phyloP scores from a whole-genome alignment of 2,329 filamentous ascomycete species.

The Stemphylium lycopersici region DNA sequence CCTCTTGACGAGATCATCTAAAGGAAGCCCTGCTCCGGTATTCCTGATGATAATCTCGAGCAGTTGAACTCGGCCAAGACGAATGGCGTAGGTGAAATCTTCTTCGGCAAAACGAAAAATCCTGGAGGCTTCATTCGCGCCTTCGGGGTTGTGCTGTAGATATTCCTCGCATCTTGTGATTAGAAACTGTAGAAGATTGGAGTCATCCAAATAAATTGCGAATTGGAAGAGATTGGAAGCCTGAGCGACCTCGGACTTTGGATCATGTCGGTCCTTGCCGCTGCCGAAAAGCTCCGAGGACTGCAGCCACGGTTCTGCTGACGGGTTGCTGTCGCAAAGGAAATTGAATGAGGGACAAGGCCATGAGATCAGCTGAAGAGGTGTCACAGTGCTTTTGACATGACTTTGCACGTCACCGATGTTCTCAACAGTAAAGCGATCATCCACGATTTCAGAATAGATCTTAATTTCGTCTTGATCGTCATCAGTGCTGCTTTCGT shows the following conservation, averaged over 20 bases:
- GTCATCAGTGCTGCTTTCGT: conserved; percentile 38
- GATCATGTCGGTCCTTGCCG: not conserved
- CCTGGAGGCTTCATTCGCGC: conserved; percentile 2
- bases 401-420: conserved; percentile 72
- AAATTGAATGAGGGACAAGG: conserved; percentile 16
- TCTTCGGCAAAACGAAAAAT: conserved; percentile 23
- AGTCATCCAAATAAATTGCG: conserved; percentile 36
- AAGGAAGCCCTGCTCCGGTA: conserved; percentile 71
- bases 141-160: conserved; percentile 11
- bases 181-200: conserved; percentile 23
- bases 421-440: conserved; percentile 76
- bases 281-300: not conserved
- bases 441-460: conserved; percentile 63
- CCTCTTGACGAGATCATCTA: conserved; percentile 69
- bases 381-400: conserved; percentile 68
- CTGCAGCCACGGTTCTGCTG: not conserved
- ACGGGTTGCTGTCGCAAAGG: conserved; percentile 6
- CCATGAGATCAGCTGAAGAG: conserved; percentile 59
- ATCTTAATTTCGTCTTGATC: conserved; percentile 44
- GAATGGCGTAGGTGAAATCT: conserved; percentile 48
- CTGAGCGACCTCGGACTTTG: conserved; percentile 1
- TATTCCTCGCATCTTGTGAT: conserved; percentile 24
- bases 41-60: conserved; percentile 69
- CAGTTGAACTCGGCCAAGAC: conserved; percentile 59
- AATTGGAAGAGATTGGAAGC: conserved; percentile 37